Base-by-base conservation (phyloP, 805 yeast genomes). In the Yarrowia sp. region DNA sequence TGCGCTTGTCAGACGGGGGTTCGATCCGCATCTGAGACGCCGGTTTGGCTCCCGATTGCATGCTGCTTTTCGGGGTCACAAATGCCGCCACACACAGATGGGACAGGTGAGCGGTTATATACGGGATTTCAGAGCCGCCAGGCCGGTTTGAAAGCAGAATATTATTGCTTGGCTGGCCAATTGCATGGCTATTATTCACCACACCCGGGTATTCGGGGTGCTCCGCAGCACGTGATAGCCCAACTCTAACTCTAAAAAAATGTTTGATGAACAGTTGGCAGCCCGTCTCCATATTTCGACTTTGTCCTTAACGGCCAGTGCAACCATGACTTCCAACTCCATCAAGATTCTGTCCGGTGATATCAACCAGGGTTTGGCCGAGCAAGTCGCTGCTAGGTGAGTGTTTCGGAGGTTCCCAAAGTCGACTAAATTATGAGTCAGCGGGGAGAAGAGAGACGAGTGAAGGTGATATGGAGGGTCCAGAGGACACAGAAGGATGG, bases 291-390 rank as follows among this genome's bases (percentile, higher is more conserved):
- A 41, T 28, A 15, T 55, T 17, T 55, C 45, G 47, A 51, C 22
- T 28, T 51, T 32, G 61, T 39, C 61, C 61, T 39, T 41, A 6
- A 55, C 45, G 61, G 61, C 65, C 67, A 31, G 50, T 39, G 31
- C 43, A 41, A 55, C 51, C 18, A 74, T 76, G 77, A 67, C 78
- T 36, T 68, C 83, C 13, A 84, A 83, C 71, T 82, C 86, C 50
- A 84, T 85, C 68, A 85, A 85, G 71, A 78, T 85, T 47, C 74
- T 85, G 60, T 83, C 88, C 31, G 87, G 81, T 10, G 76, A 76
- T 62, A 74, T 75, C 64, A 98, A 93, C 75, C 90, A 92, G 7
- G 88, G 85, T 64, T 83, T 93, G 48, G 90, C 96, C n/a, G 84
- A 85, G 69, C 78, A 80, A 51, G 91, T 95, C 43, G 85, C 96